Evolutionary conservation across 495 filamentous ascomycete genomes (phyloP), one percentile per base, ranked within the genome.

Genomic region (Penicillium maclennaniae): DNA sequence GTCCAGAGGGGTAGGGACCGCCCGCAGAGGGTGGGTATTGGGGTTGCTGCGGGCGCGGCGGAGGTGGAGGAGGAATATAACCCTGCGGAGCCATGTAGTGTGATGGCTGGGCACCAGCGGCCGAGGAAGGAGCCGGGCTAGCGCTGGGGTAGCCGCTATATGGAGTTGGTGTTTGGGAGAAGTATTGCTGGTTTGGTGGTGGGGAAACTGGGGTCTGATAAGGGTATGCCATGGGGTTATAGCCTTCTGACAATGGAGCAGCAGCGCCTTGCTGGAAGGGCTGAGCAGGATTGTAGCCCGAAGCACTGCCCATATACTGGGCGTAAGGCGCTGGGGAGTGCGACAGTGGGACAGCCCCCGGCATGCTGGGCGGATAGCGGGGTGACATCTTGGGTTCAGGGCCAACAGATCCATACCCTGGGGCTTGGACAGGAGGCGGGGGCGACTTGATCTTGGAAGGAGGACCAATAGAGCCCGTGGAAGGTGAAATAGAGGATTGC

Each of bases 11-110:
- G 66, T 82, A 82, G n/a, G 69, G 55, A 2, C 52, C 41, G 1
- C 70, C 68, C 39, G 71, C 57, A 14, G 74, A 65, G n/a, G 69
- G 79, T 45, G 85, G 83, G 58, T 91, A 90, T 16, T 80, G 84
- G 0, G 86, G 84, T 37, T 89, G 87, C 34, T 89, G 87, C 8
- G 89, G 89, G 12, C 86, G 88, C 3, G 87, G 88, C 0, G 92
- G 92, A 17, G 92, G 92, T 8, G 92, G 92, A 1, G 92, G 92
- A 1, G 92, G 92, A 36, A 96, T 82, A 66, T 95, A 97, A 16
- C 91, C 91, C 16, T 83, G 82, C 28, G 90, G 89, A 17, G 63
- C 28, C 56, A 92, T 76, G 53, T 70, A 75, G 38, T 73, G 68
- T 12, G 65, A 59, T 14, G 71, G 56, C 4, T 56, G 49, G 21